Evolutionary conservation across 805 yeast genomes (phyloP), one percentile per base, ranked within the genome.

Genomic region (Barnettozyma wickerhamii): DNA sequence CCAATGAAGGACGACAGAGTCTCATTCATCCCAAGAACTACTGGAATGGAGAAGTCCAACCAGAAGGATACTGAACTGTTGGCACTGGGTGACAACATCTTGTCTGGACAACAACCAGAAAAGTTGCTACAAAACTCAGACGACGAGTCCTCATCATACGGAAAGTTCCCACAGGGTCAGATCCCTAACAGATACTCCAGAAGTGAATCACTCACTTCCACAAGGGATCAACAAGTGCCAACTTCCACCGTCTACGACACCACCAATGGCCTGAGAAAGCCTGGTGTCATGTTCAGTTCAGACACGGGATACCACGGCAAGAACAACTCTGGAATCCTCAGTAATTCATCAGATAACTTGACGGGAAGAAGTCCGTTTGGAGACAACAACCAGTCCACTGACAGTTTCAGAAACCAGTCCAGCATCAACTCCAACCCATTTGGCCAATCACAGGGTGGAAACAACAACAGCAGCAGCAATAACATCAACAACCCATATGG

Each of bases 1-100:
- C 98, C 96, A 47, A 84, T 91, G 84, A 84, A 84, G 53, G 99
- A 93, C 63, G 99, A 93, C 59, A 79, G 99, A 60, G 93, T 85
- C 38, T 85, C 96, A n/a, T 93, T 93, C 62, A 85, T 93, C 58
- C 90, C 90, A 47, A 73, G 81, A 54, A 69, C 58, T 2, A 43
- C 46, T 4, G 58, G 50, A 1, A 42, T 49, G 44, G 59, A 51
- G 33, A 51, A 52, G 30, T 31, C 49, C 1, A 53, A 52, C 20
- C 51, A 53, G 45, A 48, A 55, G 38, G 61, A 54, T 36, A 56
- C 58, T n/a, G 61, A 55, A 41, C 30, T 53, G 13, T 41, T 55
- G 30, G 60, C 58, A 2, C 39, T 56, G 5, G 61, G 60, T 38
- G 62, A 53, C 29, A 50, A 58, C 26, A 58, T 56, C 2, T 38